Evolutionary conservation across 768 basidiomycete species (phyloP).

Genomic region (Leccinum boreale): DNA sequence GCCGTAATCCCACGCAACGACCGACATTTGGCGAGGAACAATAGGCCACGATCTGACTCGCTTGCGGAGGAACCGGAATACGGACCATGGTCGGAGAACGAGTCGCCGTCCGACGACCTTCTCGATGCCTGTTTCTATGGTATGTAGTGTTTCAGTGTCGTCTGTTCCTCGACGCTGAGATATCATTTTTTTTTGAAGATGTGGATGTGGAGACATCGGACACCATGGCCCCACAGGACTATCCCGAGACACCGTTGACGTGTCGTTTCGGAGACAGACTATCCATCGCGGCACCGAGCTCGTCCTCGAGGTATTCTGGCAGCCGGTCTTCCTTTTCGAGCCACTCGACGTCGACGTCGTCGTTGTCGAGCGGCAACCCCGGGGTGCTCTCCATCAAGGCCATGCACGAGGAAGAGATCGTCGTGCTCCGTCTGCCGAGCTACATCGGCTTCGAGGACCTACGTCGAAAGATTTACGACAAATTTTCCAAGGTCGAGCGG

Average conservation of each 20-base stretch:
- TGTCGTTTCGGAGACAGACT: slow-evolving; percentile 8
- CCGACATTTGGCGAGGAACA: slow-evolving; percentile 11
- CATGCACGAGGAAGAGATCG: slow-evolving; percentile 54
- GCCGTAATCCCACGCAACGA: slow-evolving; percentile 47
- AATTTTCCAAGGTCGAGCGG: slow-evolving; percentile 62
- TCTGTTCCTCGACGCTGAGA: neutral
- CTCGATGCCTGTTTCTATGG: slow-evolving; percentile 44
- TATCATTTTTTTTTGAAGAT: neutral
- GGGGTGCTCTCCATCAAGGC: slow-evolving; percentile 58
- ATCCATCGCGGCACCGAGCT: slow-evolving; percentile 6
- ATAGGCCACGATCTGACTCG: slow-evolving; percentile 12
- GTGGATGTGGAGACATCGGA: slow-evolving; percentile 18
- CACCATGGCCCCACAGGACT: slow-evolving; percentile 7
- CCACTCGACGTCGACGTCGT: slow-evolving; percentile 34
- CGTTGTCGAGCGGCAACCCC: slow-evolving; percentile 24
- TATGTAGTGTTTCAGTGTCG: slow-evolving; percentile 8
- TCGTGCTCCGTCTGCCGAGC: slow-evolving; percentile 56
- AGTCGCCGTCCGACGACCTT: slow-evolving; percentile 27
- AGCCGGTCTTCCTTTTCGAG: slow-evolving; percentile 35
- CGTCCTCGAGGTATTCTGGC: slow-evolving; percentile 9
- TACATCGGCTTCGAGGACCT: slow-evolving; percentile 49
- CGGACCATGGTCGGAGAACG: slow-evolving; percentile 24
- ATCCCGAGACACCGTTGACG: slow-evolving; percentile 21
- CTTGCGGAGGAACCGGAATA: slow-evolving; percentile 18
- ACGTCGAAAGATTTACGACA: slow-evolving; percentile 57